These are phyloP conservation scores for Mucor lusitanicus DNA, from an alignment of 371 early-diverging fungal genomes.

Conservation along the genomic window DNA sequence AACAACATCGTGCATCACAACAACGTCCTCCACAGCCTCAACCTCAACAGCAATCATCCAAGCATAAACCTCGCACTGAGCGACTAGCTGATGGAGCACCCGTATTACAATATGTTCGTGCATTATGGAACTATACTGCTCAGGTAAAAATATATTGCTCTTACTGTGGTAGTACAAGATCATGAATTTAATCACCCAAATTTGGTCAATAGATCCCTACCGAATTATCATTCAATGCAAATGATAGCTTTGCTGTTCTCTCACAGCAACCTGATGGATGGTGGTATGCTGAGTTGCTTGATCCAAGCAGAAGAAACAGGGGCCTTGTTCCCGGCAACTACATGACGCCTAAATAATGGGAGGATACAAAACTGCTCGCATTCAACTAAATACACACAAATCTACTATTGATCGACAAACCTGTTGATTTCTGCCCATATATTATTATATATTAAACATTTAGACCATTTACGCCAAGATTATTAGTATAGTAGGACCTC, in stretches of 20 bases:
- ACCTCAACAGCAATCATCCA: neutral
- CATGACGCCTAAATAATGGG: conserved; percentile 15
- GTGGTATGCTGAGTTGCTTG: conserved; percentile 36
- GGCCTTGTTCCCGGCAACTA: conserved; percentile 41
- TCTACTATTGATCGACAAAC: no score
- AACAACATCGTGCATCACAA: neutral
- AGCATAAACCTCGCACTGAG: neutral
- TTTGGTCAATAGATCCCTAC: conserved; percentile 18
- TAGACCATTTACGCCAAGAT: no score
- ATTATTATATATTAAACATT: no score
- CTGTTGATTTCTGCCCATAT: no score
- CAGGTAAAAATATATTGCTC: conserved; percentile 17
- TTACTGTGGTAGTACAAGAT: neutral
- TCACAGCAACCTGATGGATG: conserved; percentile 37
- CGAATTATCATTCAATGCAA: conserved; percentile 28
- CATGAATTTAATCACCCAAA: neutral
- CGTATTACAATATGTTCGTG: conserved; percentile 18
- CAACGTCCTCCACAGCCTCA: conserved; percentile 2
- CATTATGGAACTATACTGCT: conserved; percentile 24
- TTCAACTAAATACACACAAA: neutral
- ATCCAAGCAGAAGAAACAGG: conserved; percentile 19
- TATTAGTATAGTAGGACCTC: no score
- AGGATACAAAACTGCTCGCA: neutral
- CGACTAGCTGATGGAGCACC: conserved; percentile 18
- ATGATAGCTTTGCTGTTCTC: conserved; percentile 31